Conservation (phyloP, 257 asterid species). For the Orobanche coerulescens region DNA sequence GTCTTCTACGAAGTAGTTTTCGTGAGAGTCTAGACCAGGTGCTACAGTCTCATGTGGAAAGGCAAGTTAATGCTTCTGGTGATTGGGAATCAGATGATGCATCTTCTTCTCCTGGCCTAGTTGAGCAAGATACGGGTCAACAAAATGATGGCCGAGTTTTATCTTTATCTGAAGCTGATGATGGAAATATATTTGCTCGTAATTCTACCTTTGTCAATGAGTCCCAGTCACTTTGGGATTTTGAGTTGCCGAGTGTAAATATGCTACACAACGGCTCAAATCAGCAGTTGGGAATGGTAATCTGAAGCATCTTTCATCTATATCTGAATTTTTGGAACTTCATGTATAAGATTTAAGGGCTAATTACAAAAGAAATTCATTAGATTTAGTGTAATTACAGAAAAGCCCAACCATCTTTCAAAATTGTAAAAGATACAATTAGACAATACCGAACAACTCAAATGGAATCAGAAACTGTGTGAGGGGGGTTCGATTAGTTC, state of each 20-base stretch:
- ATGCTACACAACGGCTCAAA: constrained; percentile 35
- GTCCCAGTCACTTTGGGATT: constrained; percentile 52
- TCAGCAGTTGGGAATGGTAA: constrained; percentile 56
- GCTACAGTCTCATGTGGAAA: constrained; percentile 66
- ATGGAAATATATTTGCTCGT: constrained; percentile 28
- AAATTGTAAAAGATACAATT: neutral
- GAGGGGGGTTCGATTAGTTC: too few relatives aligned
- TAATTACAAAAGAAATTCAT: neutral
- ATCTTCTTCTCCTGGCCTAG: constrained; percentile 40
- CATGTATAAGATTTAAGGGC: neutral
- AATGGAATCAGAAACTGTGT: too few relatives aligned
- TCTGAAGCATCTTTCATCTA: constrained; percentile 14
- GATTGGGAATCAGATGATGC: constrained; percentile 55
- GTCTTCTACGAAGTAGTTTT: constrained; percentile 84
- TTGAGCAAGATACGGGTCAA: constrained; percentile 39
- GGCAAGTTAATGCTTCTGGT: constrained; percentile 54
- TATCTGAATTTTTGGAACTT: constrained; percentile 17
- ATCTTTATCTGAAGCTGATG: constrained; percentile 27
- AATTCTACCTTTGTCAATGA: constrained; percentile 29
- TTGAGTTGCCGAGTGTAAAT: constrained; percentile 33
- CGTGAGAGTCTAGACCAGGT: constrained; percentile 75
- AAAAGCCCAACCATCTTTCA: neutral
- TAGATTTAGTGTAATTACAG: neutral
- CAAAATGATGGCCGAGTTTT: constrained; percentile 34
- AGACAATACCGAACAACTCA: too few relatives aligned